Evolutionary conservation across 2,329 filamentous ascomycete species (phyloP).

Genomic region (Ascochyta clinopodiicola): DNA sequence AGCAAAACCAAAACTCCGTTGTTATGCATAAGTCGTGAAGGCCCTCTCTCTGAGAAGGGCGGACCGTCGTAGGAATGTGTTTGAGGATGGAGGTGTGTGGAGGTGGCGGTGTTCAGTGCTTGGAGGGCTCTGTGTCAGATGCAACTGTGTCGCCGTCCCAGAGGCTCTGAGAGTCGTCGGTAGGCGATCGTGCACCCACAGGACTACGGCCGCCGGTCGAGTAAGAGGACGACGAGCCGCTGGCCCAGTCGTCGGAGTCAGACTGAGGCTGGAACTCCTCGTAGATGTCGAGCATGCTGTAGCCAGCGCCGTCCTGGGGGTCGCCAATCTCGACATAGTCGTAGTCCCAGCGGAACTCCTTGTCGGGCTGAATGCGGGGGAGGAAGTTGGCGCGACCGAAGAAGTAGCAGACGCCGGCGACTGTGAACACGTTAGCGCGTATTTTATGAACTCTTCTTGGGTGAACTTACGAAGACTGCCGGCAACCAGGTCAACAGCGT

Average conservation of each 20-base stretch:
- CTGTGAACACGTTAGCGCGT: constrained; percentile 39
- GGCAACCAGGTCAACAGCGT: constrained; percentile 89
- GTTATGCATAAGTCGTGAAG: constrained; percentile 48
- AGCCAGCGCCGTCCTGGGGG: constrained; percentile 55
- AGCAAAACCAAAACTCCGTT: constrained; percentile 44
- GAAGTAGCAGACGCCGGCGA: constrained; percentile 79
- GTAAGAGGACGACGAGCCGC: constrained; percentile 80
- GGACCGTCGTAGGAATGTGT: constrained; percentile 34
- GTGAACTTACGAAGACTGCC: constrained; percentile 68
- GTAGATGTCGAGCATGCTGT: constrained; percentile 63
- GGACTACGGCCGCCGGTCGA: constrained; percentile 69
- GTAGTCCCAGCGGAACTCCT: constrained; percentile 92
- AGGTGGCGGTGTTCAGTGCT: constrained; percentile 24
- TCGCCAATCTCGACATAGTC: constrained; percentile 90
- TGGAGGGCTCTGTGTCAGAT: constrained; percentile 51
- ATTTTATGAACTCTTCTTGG: neutral
- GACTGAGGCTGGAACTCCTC: constrained; percentile 59
- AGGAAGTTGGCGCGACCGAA: constrained; percentile 80
- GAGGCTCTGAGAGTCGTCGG: constrained; percentile 63
- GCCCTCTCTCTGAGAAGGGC: constrained; percentile 34
- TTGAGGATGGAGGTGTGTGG: constrained; percentile 18
- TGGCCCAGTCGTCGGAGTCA: constrained; percentile 88
- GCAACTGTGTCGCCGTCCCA: constrained; percentile 66
- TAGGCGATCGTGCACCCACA: constrained; percentile 52
- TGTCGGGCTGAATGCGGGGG: constrained; percentile 81